These are phyloP conservation scores for Juncus inflexus DNA, from an alignment of 176 grass and related monocot genomes.

Conservation along the genomic window DNA sequence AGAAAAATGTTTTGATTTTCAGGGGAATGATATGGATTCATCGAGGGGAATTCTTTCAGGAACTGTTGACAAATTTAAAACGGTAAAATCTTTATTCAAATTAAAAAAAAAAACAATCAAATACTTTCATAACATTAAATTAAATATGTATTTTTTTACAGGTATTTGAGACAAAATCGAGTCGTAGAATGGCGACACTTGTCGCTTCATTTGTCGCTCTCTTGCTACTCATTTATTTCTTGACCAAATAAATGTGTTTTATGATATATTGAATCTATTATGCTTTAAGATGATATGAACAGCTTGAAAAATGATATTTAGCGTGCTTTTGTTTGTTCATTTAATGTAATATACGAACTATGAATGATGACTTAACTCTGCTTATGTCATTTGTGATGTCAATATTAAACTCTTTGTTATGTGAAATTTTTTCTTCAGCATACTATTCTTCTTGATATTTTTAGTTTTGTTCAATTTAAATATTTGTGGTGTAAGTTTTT, in stretches of 20 bases:
- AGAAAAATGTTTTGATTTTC: conserved; percentile 22
- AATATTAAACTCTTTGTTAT: conserved; percentile 1
- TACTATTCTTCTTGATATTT: no score
- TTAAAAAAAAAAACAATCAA: no score
- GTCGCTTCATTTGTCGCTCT: conserved; percentile 67
- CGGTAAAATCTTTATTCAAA: conserved; percentile 35
- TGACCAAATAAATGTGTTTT: conserved; percentile 57
- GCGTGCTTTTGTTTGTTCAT: conserved; percentile 19
- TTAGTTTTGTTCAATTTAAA: no score
- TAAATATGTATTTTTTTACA: conserved; percentile 11
- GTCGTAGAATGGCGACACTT: conserved; percentile 63
- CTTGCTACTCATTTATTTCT: conserved; percentile 80
- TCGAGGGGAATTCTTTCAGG: conserved; percentile 87
- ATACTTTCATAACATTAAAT: no score
- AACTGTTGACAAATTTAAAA: conserved; percentile 78
- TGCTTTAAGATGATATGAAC: conserved; percentile 15
- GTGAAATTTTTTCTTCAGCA: no score
- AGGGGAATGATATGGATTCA: conserved; percentile 90
- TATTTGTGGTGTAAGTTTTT: no score
- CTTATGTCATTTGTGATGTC: conserved; percentile 4
- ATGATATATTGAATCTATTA: conserved; percentile 11
- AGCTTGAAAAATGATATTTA: conserved; percentile 10
- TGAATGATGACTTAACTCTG: conserved; percentile 5
- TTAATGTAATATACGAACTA: conserved; percentile 8
- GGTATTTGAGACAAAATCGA: conserved; percentile 87